Evolutionary conservation across 1,139 yeast species (phyloP), one percentile per base, ranked within the genome.

Genomic region (Nakaseomyces nivariensis): DNA sequence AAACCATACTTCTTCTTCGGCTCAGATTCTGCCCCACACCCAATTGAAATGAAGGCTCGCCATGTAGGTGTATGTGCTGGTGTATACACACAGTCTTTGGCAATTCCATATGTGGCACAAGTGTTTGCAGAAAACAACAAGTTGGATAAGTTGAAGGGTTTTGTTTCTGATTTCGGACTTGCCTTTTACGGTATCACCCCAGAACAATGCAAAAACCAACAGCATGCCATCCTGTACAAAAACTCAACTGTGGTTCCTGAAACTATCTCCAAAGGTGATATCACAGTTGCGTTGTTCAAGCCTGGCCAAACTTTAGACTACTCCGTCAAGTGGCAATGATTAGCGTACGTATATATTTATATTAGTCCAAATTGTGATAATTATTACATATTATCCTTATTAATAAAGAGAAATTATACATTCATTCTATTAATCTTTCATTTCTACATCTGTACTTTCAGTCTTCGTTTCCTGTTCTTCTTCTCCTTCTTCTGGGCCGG

Each of bases 11-110:
- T 90, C 68, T 88, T 92, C 72, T 90, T 90, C 63, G 99, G 99
- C 4, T 86, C 96, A 2, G 99, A 92, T 67, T 86, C 96, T 29
- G 98, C 98, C 22, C 98, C 98, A 37, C 98, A 92, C 67, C 95
- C 96, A 11, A 65, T 86, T 33, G 78, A 79, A 56, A 79, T 81
- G 52, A 92, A 92, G 68, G 75, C 87, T 42, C 82, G 78, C 55
- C 90, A 82, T 58, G 72, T 74, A 37, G 94, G 92, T 25, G 97
- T 92, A 11, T 90, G 97, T 62, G 99, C 99, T 13, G 99, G 99
- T 58, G 96, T 92, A 13, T 92, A 78, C 69, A 87, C 97, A 3
- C 98, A 92, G 66, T 78, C 89, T 26, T 80, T 79, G 60, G 96
- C 85, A 3, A 70, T 92, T 34, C 76, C 89, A 22, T 92, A 92